These are phyloP conservation scores for Nyssa sinensis DNA, from an alignment of 148 eudicot species.

Conservation along the genomic window DNA sequence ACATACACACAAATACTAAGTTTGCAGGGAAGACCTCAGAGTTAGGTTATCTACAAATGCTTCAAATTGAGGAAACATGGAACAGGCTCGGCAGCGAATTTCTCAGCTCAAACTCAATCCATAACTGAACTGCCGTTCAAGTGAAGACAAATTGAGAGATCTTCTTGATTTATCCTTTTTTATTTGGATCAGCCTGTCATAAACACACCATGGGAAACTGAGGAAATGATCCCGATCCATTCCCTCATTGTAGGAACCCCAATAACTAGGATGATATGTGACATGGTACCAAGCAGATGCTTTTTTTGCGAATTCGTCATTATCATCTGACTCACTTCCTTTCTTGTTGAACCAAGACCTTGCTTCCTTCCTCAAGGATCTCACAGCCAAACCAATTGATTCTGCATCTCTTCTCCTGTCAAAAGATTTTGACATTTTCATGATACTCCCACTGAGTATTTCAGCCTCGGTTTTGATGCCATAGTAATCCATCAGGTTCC, in stretches of 20 bases:
- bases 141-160: slow-evolving; percentile 7
- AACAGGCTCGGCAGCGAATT: neutral
- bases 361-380: slow-evolving; percentile 40
- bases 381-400: no score
- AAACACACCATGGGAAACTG: no score
- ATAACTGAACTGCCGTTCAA: no score
- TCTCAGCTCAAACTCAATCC: slow-evolving; percentile 9
- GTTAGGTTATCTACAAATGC: neutral
- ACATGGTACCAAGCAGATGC: slow-evolving; percentile 42
- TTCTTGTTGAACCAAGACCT: slow-evolving; percentile 28
- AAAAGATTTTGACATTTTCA: no score
- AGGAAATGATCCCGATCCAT: no score
- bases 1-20: neutral
- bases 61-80: neutral
- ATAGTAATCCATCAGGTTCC: no score
- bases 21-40: neutral
- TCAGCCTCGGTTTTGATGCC: no score
- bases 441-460: no score
- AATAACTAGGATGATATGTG: no score
- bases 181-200: slow-evolving; percentile 34
- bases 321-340: neutral
- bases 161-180: slow-evolving; percentile 24
- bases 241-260: no score
- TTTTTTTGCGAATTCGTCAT: no score
- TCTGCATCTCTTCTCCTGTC: no score